phyloP scores from a whole-genome alignment of 2,329 filamentous ascomycete species.

The Emergomyces orientalis region DNA sequence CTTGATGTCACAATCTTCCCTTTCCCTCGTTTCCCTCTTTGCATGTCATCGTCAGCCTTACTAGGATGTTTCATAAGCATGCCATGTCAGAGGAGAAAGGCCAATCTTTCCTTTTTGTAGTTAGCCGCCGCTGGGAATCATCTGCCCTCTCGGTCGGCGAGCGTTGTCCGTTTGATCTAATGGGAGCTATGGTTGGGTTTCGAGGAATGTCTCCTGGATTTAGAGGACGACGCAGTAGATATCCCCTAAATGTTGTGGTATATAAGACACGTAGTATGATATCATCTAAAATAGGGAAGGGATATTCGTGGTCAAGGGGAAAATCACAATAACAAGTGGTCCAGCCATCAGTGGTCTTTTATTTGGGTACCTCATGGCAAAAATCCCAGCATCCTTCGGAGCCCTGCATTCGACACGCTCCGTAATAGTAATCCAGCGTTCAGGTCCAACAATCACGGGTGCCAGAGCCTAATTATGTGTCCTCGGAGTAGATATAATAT shows the following conservation, averaged over 20 bases:
- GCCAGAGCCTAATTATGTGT: no score
- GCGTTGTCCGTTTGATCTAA: not conserved
- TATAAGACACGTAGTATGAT: not conserved
- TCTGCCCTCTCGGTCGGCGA: not conserved
- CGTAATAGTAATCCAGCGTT: no score
- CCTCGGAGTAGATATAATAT: no score
- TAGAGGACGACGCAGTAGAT: no score
- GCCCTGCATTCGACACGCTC: not conserved
- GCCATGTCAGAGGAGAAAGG: not conserved
- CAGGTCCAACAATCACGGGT: no score
- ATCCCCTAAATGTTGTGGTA: no score
- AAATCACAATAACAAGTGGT: not conserved
- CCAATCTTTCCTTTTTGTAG: not conserved
- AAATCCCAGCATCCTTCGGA: not conserved
- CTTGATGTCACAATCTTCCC: no score
- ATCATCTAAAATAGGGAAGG: not conserved
- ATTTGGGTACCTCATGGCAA: not conserved
- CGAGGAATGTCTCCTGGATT: not conserved
- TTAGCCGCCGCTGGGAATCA: not conserved
- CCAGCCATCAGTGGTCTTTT: not conserved
- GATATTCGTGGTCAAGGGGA: not conserved
- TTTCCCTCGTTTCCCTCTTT: not conserved
- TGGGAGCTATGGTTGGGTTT: not conserved
- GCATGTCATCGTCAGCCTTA: not conserved
- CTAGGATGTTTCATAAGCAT: not conserved